Conservation (phyloP, 768 basidiomycete genomes). For the Leccinum arenicola region DNA sequence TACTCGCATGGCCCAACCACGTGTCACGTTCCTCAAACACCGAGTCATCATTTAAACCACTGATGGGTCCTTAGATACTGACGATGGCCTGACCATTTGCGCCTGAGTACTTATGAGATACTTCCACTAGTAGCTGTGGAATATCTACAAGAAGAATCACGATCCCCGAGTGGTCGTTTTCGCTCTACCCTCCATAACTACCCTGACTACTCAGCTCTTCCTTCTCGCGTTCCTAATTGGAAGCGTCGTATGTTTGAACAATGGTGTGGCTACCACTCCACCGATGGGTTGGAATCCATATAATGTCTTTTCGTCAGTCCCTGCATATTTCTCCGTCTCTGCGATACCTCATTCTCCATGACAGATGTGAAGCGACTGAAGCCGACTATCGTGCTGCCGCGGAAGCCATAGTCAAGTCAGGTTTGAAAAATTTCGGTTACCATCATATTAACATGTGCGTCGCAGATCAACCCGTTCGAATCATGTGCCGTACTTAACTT, state of each 20-base stretch:
- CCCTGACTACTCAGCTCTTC: neutral
- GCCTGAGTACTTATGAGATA: neutral
- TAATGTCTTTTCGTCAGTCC: conserved; percentile 12
- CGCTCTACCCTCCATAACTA: neutral
- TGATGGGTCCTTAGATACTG: neutral
- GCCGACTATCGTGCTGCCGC: conserved; percentile 8
- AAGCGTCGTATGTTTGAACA: neutral
- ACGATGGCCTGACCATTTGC: neutral
- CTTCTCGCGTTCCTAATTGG: neutral
- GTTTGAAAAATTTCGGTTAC: conserved; percentile 7
- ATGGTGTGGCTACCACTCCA: conserved; percentile 12
- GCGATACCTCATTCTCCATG: neutral
- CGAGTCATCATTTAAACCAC: neutral
- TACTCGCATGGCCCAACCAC: conserved; percentile 24
- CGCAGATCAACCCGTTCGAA: neutral
- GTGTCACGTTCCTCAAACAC: neutral
- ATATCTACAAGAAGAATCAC: neutral
- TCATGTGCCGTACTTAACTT: neutral
- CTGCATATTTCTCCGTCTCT: neutral
- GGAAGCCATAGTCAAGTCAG: neutral
- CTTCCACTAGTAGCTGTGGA: neutral
- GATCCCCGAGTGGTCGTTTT: neutral
- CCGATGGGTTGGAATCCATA: conserved; percentile 20
- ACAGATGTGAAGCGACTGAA: conserved; percentile 9
- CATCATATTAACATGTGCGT: conserved; percentile 10